phyloP scores from a whole-genome alignment of 441 rosid species.

The Gossypium schwendimanii region DNA sequence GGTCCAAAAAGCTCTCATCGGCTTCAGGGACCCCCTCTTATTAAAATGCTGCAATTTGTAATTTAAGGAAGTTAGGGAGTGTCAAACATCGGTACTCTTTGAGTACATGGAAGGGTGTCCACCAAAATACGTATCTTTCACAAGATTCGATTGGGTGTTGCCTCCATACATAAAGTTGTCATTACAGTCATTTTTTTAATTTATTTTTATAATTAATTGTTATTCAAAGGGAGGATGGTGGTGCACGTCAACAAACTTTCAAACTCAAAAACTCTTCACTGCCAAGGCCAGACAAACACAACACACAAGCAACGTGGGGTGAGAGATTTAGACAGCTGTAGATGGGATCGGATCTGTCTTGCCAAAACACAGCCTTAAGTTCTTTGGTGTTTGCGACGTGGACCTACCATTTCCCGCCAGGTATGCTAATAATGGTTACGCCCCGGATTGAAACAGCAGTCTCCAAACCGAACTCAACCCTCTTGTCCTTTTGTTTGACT shows the following conservation, averaged over 20 bases:
- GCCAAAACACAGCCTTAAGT: constrained; percentile 17
- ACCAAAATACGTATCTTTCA: not conserved
- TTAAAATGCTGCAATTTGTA: not conserved
- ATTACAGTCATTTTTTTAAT: not conserved
- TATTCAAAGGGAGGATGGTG: constrained; percentile 17
- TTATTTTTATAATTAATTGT: not conserved
- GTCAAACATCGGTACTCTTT: not conserved
- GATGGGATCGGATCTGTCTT: not conserved
- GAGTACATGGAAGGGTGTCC: constrained; percentile 6
- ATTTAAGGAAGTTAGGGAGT: not conserved
- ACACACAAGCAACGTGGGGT: constrained; percentile 11
- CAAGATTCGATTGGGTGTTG: constrained; percentile 5
- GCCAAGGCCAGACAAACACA: constrained; percentile 12
- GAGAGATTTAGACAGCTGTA: not conserved
- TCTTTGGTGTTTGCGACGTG: constrained; percentile 24
- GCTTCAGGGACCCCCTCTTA: not conserved
- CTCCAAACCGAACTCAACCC: not conserved
- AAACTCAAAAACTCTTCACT: constrained; percentile 7
- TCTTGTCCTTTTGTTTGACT: not conserved
- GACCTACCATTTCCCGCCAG: constrained; percentile 23
- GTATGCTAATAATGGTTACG: constrained; percentile 8
- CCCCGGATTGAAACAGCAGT: not conserved
- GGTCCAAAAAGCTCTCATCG: not conserved
- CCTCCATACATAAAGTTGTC: not conserved
- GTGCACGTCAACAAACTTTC: constrained; percentile 25